These are phyloP conservation scores for Hymenoscyphus occultus DNA, from an alignment of 2,329 filamentous ascomycete genomes.

Conservation along the genomic window DNA sequence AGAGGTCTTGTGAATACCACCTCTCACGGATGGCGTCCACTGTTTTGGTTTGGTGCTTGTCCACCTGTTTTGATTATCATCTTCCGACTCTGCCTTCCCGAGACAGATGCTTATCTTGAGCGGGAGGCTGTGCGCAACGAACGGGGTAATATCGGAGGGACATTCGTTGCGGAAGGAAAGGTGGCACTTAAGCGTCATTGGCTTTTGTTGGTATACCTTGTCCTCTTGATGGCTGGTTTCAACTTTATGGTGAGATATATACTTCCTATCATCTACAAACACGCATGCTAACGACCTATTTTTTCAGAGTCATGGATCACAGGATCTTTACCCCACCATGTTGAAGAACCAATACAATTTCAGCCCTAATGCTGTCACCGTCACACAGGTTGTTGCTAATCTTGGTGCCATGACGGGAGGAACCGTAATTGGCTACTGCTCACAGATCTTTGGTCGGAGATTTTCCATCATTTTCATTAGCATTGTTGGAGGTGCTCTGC, in stretches of 20 bases:
- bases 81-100: constrained; percentile 73
- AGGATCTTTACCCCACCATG: constrained; percentile 60
- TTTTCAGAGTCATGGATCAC: constrained; percentile 37
- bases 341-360: constrained; percentile 52
- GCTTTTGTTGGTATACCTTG: constrained; percentile 75
- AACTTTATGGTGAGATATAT: constrained; percentile 76
- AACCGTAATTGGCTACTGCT: constrained; percentile 61
- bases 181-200: constrained; percentile 77
- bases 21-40: constrained; percentile 73
- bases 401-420: constrained; percentile 67
- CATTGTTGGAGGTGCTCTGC: constrained; percentile 36
- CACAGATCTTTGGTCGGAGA: constrained; percentile 65
- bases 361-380: constrained; percentile 49
- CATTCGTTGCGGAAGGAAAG: constrained; percentile 74
- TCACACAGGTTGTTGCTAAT: constrained; percentile 71
- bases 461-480: constrained; percentile 65
- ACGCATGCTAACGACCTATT: background rate
- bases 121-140: constrained; percentile 61
- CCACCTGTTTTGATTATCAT: constrained; percentile 78
- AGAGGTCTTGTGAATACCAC: constrained; percentile 73
- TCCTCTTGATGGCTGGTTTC: constrained; percentile 85
- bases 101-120: constrained; percentile 71
- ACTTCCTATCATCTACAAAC: constrained; percentile 48
- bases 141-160: constrained; percentile 57
- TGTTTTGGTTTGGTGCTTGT: constrained; percentile 86